Base-by-base conservation (phyloP, 1,139 yeast genomes). In the Geotrichum carabidarum region DNA sequence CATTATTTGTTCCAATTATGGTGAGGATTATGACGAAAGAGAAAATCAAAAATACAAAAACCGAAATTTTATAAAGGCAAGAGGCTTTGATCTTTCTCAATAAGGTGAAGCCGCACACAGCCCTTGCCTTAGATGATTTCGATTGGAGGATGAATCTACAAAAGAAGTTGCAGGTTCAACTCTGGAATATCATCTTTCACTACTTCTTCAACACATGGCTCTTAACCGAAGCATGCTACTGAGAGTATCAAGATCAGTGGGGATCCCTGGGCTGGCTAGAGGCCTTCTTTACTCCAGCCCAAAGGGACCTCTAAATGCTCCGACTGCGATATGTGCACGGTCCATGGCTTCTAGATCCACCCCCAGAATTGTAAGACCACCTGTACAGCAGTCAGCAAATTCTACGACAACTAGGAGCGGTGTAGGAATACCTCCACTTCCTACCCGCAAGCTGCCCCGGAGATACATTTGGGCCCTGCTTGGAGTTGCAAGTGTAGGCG, bases 401-500 rank as follows among this genome's bases (percentile, higher is more conserved):
- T 27, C 8, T n/a, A 15, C 31, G 4, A 18, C 46, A 8, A 54
- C 54, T 17, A 48, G 47, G 43, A 35, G 40, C 18, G 52, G 55
- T 6, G 36, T 31, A 9, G 50, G 48, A 11, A 52, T 48, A 22
- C 53, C 57, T 6, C 53, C 55, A 11, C 27, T 46, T 12, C 53
- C 57, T 6, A 11, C 38, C 15, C 30, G 32, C 4, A 47, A 32
- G 22, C 32, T 35, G n/a, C 34, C 53, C 15, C 46, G 42, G n/a
- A 46, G 40, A 34, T 14, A n/a, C 14, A 12, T 46, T 12, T 40
- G 44, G 47, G 34, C 50, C 2, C 11, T 46, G 5, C 14, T 53
- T 0, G 58, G 47, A 6, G 58, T 54, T 1, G 38, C 55, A 0
- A 58, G 55, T 4, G 46, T 57, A 3, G 47, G 56, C 8, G 57